phyloP scores from a whole-genome alignment of 1,284 basidiomycete species.

The Singerocomus inundabilis region DNA sequence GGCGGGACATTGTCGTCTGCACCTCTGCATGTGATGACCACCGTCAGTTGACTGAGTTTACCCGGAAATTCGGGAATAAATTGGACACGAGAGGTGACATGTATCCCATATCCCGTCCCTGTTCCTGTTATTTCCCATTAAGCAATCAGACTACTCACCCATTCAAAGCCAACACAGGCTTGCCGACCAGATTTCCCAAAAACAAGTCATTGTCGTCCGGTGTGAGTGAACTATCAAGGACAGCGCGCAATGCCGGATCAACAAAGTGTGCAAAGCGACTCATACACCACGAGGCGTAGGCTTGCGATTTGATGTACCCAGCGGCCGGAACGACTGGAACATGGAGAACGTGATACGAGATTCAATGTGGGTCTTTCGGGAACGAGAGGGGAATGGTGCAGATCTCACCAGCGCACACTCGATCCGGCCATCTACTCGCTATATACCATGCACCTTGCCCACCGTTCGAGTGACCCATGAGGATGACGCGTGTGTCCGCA shows the following conservation, averaged over 20 bases:
- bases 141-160: slow-evolving; percentile 47
- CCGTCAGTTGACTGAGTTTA: slow-evolving; percentile 2
- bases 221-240: slow-evolving; percentile 71
- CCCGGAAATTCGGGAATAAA: background rate
- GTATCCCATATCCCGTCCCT: background rate
- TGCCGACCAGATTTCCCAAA: slow-evolving; percentile 70
- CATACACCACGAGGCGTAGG: slow-evolving; percentile 75
- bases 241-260: slow-evolving; percentile 69
- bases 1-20: slow-evolving; percentile 77
- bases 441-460: slow-evolving; percentile 88
- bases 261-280: slow-evolving; percentile 74
- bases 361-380: background rate
- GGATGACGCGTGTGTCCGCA: slow-evolving; percentile 45
- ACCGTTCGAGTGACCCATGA: slow-evolving; percentile 91
- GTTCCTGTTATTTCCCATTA: too few relatives aligned
- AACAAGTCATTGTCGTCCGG: slow-evolving; percentile 88
- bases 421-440: slow-evolving; percentile 74
- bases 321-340: slow-evolving; percentile 66
- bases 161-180: slow-evolving; percentile 73
- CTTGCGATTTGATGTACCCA: slow-evolving; percentile 80
- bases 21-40: slow-evolving; percentile 42
- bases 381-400: background rate
- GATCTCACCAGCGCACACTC: slow-evolving; percentile 58
- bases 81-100: background rate
- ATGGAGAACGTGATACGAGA: background rate